Evolutionary conservation across 306 rosid species (phyloP).

Genomic region (Sechiopsis laciniata): DNA sequence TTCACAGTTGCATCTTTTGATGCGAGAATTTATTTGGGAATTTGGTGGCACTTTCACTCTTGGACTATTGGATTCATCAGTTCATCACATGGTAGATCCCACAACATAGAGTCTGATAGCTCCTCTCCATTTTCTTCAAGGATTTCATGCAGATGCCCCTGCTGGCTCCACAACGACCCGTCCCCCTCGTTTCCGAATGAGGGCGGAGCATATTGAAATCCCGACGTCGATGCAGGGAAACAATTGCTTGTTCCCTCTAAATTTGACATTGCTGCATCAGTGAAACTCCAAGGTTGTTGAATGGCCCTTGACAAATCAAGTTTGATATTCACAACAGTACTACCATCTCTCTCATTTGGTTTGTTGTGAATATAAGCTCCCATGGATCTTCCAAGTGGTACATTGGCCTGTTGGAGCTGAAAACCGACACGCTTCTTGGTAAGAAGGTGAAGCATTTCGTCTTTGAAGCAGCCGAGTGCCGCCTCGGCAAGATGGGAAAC

Average conservation of each 20-base stretch:
- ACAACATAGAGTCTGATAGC: no score
- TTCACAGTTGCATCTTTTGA: no score
- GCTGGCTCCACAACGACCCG: constrained; percentile 79
- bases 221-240: constrained; percentile 46
- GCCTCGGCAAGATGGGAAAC: constrained; percentile 78
- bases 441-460: constrained; percentile 75
- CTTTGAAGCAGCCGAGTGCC: constrained; percentile 86
- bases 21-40: no score
- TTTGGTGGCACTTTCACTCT: no score
- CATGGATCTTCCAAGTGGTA: constrained; percentile 28
- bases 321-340: constrained; percentile 60
- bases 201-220: constrained; percentile 48
- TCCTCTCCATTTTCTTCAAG: constrained; percentile 54
- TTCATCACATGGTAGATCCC: no score
- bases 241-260: constrained; percentile 49
- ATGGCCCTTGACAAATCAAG: constrained; percentile 62
- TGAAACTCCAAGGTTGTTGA: constrained; percentile 65
- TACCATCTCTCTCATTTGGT: constrained; percentile 44
- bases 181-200: constrained; percentile 53
- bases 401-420: constrained; percentile 57
- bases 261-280: constrained; percentile 39
- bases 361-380: constrained; percentile 40
- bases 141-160: constrained; percentile 46
- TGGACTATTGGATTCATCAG: no score
- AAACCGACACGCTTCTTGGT: constrained; percentile 54